Base-by-base conservation (phyloP, 495 filamentous ascomycete genomes). In the Penicillium coffeae region DNA sequence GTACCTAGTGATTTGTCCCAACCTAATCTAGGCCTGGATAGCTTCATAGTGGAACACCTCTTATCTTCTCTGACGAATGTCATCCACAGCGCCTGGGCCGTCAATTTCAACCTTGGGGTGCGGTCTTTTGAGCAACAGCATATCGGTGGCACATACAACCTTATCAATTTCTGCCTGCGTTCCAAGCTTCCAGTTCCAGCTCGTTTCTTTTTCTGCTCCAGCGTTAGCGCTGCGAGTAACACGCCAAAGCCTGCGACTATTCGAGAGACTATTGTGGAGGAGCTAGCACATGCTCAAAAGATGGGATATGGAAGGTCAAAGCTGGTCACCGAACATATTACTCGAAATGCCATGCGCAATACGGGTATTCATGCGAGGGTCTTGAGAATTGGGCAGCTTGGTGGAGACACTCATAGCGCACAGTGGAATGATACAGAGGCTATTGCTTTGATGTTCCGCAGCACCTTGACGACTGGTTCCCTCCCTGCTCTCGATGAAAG, bases 91-190 rank as follows among this genome's bases (percentile, higher is more conserved):
- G 85, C 83, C 15, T 88, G 85, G 84, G 76, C 80, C 0, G 85
- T 88, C n/a, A 87, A 88, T 60, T 88, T 88, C 69, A 84, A 79
- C 47, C 68, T 82, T 40, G 72, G 74, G n/a, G 70, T 86, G 1
- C 58, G 69, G 8, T 80, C 74, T 36, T 87, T 88, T 51, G 76
- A 73, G 18, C 63, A 68, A 25, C 75, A 81, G 20, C 80, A 83
- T 53, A 76, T 88, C 47, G 66, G 67, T 1, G 80, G 82, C 21
- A 65, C 83, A 7, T 63, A 65, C 4, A 78, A 84, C 45, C 74
- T 88, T n/a, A 68, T 88, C 60, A 68, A 73, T 21, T 67, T 88
- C 16, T 77, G 77, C 15, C 64, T 78, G 12, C 54, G 63, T 21
- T 60, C 72, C 33, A 64, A 55, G 21, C 58, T 68, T 21, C 44